Percentiles rank a stretch among this genome's conserved stretches.
Evolutionary conservation across 2,329 filamentous ascomycete genomes (phyloP).

Genomic region (Colletotrichum somersetense): DNA sequence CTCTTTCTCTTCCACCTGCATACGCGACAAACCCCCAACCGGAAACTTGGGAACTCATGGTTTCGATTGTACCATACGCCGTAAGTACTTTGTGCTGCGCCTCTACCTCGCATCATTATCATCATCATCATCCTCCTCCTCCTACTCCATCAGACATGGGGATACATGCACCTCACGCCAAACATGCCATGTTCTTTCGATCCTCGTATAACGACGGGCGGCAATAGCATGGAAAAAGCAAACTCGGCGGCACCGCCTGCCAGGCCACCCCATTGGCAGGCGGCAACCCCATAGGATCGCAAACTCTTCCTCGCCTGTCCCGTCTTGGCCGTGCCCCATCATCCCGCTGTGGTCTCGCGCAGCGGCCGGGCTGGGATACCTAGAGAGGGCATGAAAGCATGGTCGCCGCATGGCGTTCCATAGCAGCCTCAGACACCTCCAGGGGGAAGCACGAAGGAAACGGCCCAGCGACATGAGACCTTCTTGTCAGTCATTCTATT

Average conservation of each 20-base stretch:
- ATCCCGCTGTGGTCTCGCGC: background rate
- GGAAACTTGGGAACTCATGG: constrained; percentile 8
- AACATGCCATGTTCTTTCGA: background rate
- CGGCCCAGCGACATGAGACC: constrained; percentile 10
- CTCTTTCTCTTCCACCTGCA: background rate
- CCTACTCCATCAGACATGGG: too few relatives aligned
- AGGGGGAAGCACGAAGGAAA: background rate
- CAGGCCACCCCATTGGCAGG: background rate
- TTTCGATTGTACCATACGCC: background rate
- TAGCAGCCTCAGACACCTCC: background rate
- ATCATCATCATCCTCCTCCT: too few relatives aligned
- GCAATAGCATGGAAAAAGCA: background rate
- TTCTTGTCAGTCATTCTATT: background rate
- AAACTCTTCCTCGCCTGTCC: background rate
- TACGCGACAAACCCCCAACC: background rate
- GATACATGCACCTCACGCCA: background rate
- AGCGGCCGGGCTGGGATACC: background rate
- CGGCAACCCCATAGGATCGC: background rate
- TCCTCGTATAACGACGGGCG: background rate
- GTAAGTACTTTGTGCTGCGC: background rate
- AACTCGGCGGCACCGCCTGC: background rate
- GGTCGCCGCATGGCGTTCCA: background rate
- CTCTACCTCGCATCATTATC: background rate
- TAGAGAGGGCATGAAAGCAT: background rate
- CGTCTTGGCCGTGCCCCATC: background rate